Conservation (phyloP, 352 stramenopile species). For the Phytophthora foliorum region DNA sequence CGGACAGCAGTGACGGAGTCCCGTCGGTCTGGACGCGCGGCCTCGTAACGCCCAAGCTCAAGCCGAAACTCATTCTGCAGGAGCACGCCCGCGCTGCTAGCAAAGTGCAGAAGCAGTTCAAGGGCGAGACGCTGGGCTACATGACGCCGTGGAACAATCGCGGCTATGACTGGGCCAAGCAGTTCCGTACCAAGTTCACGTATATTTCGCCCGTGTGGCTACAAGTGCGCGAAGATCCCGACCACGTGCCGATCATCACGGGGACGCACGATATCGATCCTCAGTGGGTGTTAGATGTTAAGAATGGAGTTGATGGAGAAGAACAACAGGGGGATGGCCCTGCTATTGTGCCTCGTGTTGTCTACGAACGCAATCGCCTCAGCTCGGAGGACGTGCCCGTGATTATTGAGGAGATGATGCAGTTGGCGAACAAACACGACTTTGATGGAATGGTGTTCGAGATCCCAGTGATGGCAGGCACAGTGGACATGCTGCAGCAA, state of each 20-base stretch:
- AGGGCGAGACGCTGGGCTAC: slow-evolving; percentile 73
- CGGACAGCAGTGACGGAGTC: slow-evolving; percentile 14
- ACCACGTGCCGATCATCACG: slow-evolving; percentile 66
- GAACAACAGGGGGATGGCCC: slow-evolving; percentile 32
- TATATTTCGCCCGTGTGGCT: slow-evolving; percentile 87
- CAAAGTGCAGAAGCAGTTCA: slow-evolving; percentile 48
- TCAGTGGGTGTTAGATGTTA: slow-evolving; percentile 64
- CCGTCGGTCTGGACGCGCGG: slow-evolving; percentile 53
- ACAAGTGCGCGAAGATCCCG: slow-evolving; percentile 69
- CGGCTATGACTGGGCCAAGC: slow-evolving; percentile 79
- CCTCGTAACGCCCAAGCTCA: slow-evolving; percentile 63
- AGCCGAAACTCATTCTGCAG: slow-evolving; percentile 58
- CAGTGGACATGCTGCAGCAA: slow-evolving; percentile 68
- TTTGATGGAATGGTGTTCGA: slow-evolving; percentile 87
- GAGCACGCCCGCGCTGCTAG: slow-evolving; percentile 39
- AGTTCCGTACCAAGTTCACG: slow-evolving; percentile 79
- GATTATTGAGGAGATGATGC: slow-evolving; percentile 66
- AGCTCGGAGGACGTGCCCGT: slow-evolving; percentile 55
- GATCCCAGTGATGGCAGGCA: slow-evolving; percentile 69
- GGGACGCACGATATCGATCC: slow-evolving; percentile 78
- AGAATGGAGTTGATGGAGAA: slow-evolving; percentile 26
- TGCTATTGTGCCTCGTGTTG: slow-evolving; percentile 75
- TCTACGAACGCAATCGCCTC: slow-evolving; percentile 83
- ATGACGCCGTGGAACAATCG: slow-evolving; percentile 86
- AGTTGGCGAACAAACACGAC: slow-evolving; percentile 43